Evolutionary conservation across 495 filamentous ascomycete species (phyloP).

Genomic region (Aspergillus diversus): DNA sequence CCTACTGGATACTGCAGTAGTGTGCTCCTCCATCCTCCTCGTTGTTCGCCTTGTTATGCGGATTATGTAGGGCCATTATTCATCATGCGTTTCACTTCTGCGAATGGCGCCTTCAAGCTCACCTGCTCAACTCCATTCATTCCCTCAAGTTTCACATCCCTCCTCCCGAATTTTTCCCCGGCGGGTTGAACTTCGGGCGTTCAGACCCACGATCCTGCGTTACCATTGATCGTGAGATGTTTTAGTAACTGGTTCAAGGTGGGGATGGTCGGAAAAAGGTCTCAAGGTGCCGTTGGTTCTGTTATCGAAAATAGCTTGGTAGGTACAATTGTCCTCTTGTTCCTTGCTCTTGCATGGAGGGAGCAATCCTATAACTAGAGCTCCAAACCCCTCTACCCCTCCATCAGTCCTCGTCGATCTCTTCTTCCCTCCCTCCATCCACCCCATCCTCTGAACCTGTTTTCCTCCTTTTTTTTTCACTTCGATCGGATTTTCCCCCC

Average conservation of each 20-base stretch:
- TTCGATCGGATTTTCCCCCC: not conserved
- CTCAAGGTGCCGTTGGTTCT: conserved; percentile 3
- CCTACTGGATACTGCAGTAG: not conserved
- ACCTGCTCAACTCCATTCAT: not conserved
- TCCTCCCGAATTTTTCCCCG: conserved; percentile 5
- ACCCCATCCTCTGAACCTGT: too few species aligned
- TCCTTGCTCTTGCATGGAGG: not conserved
- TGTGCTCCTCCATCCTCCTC: not conserved
- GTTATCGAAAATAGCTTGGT: not conserved
- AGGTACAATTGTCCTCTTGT: not conserved
- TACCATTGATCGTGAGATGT: conserved; percentile 8
- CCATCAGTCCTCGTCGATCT: not conserved
- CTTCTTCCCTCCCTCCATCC: not conserved
- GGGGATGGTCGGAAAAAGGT: conserved; percentile 4
- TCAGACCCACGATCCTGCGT: conserved; percentile 9
- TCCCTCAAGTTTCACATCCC: not conserved
- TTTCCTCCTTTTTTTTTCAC: conserved; percentile 1
- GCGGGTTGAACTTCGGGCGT: conserved; percentile 18
- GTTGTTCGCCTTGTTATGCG: not conserved
- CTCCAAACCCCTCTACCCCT: conserved; percentile 13
- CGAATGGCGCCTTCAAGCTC: not conserved
- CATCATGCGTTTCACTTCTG: not conserved
- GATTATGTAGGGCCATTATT: not conserved
- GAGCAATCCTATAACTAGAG: conserved; percentile 20
- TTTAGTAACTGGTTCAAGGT: conserved; percentile 7